Conservation (phyloP, 352 stramenopile species). For the Halophytophthora batemanensis region DNA sequence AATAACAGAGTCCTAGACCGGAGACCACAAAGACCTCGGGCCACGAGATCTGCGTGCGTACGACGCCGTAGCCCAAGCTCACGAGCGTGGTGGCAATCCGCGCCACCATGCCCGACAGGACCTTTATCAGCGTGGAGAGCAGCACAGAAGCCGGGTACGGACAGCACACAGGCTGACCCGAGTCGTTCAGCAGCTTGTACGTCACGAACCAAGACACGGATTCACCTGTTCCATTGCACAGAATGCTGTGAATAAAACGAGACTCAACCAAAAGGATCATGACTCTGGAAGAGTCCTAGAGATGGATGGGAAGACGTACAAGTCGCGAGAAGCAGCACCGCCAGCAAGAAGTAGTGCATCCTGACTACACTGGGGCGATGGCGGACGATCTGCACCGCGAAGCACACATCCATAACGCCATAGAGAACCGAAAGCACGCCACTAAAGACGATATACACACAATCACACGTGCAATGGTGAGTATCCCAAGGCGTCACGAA, state of each 20-base stretch:
- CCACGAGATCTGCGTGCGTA: slow-evolving; percentile 67
- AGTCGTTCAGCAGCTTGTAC: slow-evolving; percentile 72
- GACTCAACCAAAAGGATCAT: not conserved
- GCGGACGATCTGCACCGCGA: slow-evolving; percentile 61
- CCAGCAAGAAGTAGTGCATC: slow-evolving; percentile 82
- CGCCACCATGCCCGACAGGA: slow-evolving; percentile 69
- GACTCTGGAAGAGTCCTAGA: not conserved
- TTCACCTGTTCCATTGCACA: slow-evolving; percentile 36
- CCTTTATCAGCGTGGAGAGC: slow-evolving; percentile 70
- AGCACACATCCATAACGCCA: slow-evolving; percentile 60
- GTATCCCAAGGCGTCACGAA: not conserved
- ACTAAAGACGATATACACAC: slow-evolving; percentile 27
- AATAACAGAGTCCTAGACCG: slow-evolving; percentile 77
- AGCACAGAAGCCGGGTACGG: slow-evolving; percentile 69
- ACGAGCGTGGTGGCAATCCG: slow-evolving; percentile 75
- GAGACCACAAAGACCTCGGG: slow-evolving; percentile 74
- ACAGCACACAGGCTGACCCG: slow-evolving; percentile 68
- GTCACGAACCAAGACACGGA: slow-evolving; percentile 75
- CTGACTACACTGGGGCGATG: slow-evolving; percentile 72
- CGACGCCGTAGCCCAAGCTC: slow-evolving; percentile 79
- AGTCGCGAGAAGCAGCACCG: slow-evolving; percentile 75
- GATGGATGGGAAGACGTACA: slow-evolving; percentile 16
- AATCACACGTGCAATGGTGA: slow-evolving; percentile 4
- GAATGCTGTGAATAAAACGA: not conserved
- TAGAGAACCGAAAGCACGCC: slow-evolving; percentile 73